Evolutionary conservation across 1,284 basidiomycete genomes (phyloP), one percentile per base, ranked within the genome.

Genomic region (Sutorius eximius): DNA sequence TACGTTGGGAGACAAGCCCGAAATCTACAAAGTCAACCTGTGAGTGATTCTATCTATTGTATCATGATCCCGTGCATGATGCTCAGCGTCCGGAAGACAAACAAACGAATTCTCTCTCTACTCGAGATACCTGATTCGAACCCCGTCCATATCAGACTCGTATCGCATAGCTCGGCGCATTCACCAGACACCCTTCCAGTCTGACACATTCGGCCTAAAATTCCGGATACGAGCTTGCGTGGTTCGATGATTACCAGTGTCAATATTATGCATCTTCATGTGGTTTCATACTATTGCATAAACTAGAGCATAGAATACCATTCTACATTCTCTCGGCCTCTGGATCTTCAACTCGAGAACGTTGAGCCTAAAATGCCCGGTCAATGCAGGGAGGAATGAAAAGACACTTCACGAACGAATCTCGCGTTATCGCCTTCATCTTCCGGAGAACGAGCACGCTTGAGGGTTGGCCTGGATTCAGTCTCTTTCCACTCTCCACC

Each of bases 401-500:
- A 40, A 40, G 13, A 27, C 0, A 50, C 30, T 52, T 2, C 22
- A 73, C 83, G 61, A 48, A 87, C 87, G 74, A 75, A 66, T 75
- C 85, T 76, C 33, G 69, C 66, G 41, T 68, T 71, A 29, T 86
- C 86, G 2, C 75, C 85, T 55, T 89, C 85, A 54, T 89, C 84
- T 5, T 87, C 87, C 45, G 86, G 82, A 42, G 86, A 89, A 59
- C 87, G 77, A 40, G 71, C 85, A 52, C 87, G 79, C 64, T 90
- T 90, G 60, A 82, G 77, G n/a, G 55, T 55, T 42, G 73, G 75
- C 37, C 68, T 61, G 45, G 58, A 59, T 49, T 86, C 79, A 6
- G 75, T 70, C 53, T 87, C 83, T 68, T 88, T 90, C 89, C 89
- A 92, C 56, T 92, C 90, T 55, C 78, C 89, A 52, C 89, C 94